phyloP scores from a whole-genome alignment of 257 asterid species.

The Henckelia pumila region DNA sequence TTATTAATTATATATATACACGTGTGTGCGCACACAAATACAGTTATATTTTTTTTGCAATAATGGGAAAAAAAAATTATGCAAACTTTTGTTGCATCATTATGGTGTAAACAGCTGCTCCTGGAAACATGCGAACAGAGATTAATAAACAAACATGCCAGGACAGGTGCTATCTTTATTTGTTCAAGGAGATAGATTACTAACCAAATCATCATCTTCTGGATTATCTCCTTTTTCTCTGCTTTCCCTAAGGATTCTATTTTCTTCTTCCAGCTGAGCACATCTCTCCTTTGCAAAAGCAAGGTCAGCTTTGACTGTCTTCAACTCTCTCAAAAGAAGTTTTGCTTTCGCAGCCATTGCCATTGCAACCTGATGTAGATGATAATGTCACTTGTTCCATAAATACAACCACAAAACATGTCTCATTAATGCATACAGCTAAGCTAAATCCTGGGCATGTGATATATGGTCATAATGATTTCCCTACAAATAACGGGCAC shows the following conservation, averaged over 20 bases:
- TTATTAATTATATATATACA: too few relatives aligned
- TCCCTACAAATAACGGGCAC: background rate
- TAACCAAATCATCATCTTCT: slow-evolving; percentile 94
- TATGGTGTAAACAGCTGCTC: background rate
- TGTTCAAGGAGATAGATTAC: slow-evolving; percentile 22
- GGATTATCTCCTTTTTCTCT: slow-evolving; percentile 72
- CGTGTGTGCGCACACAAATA: too few relatives aligned
- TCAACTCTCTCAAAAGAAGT: slow-evolving; percentile 87
- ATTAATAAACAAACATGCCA: too few relatives aligned
- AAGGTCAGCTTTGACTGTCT: slow-evolving; percentile 90
- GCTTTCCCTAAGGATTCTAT: slow-evolving; percentile 72
- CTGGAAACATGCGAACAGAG: background rate
- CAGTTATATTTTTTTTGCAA: background rate
- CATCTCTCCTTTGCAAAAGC: slow-evolving; percentile 96
- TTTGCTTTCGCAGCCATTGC: slow-evolving; percentile 99
- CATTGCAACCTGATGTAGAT: slow-evolving; percentile 86
- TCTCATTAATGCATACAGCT: slow-evolving; percentile 18
- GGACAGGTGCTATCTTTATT: too few relatives aligned
- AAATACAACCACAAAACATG: slow-evolving; percentile 1
- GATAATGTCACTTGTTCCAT: slow-evolving; percentile 31
- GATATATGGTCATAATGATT: background rate
- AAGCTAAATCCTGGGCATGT: background rate
- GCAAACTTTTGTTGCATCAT: background rate
- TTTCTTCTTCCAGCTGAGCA: slow-evolving; percentile 93
- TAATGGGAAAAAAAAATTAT: too few relatives aligned